A percentile compares a stretch with the other conserved stretches of the same genome.
These are phyloP conservation scores for Solanum bulbocastanum DNA, from an alignment of 257 asterid species.

Conservation along the genomic window DNA sequence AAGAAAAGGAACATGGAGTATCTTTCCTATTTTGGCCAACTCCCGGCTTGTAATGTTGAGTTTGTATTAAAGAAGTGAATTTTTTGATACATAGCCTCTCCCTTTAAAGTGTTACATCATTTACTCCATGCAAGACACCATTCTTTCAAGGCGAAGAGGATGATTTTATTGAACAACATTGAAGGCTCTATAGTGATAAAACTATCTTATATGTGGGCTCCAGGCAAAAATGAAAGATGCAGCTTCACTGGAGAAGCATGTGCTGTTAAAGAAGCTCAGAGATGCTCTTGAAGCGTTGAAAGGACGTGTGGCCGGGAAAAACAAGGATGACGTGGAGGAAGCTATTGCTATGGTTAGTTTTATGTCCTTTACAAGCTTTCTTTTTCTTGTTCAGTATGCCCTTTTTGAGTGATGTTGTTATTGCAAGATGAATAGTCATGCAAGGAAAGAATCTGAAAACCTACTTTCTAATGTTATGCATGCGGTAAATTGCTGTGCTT, in stretches of 20 bases:
- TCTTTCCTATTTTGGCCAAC: background rate
- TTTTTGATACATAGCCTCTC: background rate
- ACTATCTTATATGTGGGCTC: constrained; percentile 1
- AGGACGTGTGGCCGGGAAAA: constrained; percentile 80
- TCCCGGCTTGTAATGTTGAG: background rate
- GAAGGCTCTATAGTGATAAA: background rate
- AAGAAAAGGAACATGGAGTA: background rate
- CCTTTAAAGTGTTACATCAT: background rate
- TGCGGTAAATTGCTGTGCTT: background rate
- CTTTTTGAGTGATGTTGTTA: background rate
- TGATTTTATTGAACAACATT: background rate
- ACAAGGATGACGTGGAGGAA: constrained; percentile 85
- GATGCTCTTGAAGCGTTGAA: constrained; percentile 76
- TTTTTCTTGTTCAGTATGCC: background rate
- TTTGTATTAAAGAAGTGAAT: background rate
- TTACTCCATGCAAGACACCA: background rate
- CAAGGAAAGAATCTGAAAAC: background rate
- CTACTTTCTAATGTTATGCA: background rate
- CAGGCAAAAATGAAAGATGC: constrained; percentile 87
- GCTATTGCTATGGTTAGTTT: constrained; percentile 83
- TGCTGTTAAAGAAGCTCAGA: constrained; percentile 77
- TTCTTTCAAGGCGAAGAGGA: background rate
- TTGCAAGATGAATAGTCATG: background rate
- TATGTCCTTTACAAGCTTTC: background rate
- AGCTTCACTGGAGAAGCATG: constrained; percentile 85